Base-by-base conservation (phyloP, 495 filamentous ascomycete genomes). In the Hypoxylon fragiforme region DNA sequence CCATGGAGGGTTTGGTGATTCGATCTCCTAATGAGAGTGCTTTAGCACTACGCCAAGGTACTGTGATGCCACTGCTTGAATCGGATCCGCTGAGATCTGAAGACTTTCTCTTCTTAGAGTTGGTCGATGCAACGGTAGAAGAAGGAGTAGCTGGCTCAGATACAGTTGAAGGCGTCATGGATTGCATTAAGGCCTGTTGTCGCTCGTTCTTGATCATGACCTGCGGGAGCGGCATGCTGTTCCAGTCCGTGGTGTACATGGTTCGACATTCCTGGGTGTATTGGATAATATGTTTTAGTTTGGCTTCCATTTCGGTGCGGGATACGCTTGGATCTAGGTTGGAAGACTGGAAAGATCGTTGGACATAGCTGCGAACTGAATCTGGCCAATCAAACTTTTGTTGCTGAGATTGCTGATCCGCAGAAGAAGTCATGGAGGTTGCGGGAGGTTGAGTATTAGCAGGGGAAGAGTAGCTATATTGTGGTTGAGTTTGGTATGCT, bases 271-370 rank as follows among this genome's bases (percentile, higher is more conserved):
- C 85, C 50, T 88, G 89, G 30, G 90, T 89, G 21, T 82, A 75
- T 41, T 86, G 87, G 62, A 99, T 97, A 62, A 90, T 84, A 16
- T 86, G 68, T 72, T 92, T 96, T 44, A 97, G 74, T 62, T 91
- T 95, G 46, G 75, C 74, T 65, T 96, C 86, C 79, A 96, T 89
- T 22, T 94, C 90, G 30, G 75, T 58, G 48, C 75, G 76, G 40
- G 69, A 67, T 18, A 96, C 83, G 41, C 81, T 81, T n/a, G 80
- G 54, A 44, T 90, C 77, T 14, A 81, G 72, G 60, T 90, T 85
- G 35, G 84, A 83, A 5, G 82, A 78, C 7, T 85, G 86, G 69
- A 97, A 95, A 14, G 88, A 85, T 43, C 91, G 83, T 63, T 90
- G 86, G 11, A 95, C 91, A 63, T 95, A 97, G 40, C 75, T 67